Conservation (phyloP, 2,329 filamentous ascomycete genomes). For the Lizonia empirigonia region DNA sequence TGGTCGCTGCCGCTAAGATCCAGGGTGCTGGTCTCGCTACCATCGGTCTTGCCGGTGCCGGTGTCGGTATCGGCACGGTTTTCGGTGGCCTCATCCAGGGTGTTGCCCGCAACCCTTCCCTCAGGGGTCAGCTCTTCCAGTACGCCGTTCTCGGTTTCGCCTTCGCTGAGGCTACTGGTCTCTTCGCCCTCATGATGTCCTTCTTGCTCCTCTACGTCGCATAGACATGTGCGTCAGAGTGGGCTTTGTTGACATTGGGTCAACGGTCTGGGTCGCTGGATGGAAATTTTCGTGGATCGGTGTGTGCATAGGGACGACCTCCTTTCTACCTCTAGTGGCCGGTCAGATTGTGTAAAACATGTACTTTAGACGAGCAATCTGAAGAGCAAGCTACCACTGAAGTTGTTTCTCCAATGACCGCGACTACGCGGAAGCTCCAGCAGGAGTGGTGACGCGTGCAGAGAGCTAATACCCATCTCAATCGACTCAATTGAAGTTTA, state of each 20-base stretch:
- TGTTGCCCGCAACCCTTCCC: slow-evolving; percentile 92
- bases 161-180: slow-evolving; percentile 88
- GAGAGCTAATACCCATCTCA: slow-evolving; percentile 31
- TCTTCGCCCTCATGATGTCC: slow-evolving; percentile 61
- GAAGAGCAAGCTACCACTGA: slow-evolving; percentile 50
- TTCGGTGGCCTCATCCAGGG: slow-evolving; percentile 88
- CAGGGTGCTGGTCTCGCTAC: slow-evolving; percentile 64
- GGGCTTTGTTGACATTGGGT: slow-evolving; percentile 39
- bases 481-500: slow-evolving; percentile 34
- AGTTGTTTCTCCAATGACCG: slow-evolving; percentile 36
- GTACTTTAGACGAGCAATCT: slow-evolving; percentile 52
- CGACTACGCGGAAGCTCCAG: slow-evolving; percentile 31
- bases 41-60: slow-evolving; percentile 89
- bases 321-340: slow-evolving; percentile 48
- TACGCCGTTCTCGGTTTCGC: slow-evolving; percentile 96
- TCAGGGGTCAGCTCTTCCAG: slow-evolving; percentile 94
- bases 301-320: slow-evolving; percentile 50
- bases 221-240: slow-evolving; percentile 46
- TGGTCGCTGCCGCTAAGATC: slow-evolving; percentile 52
- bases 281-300: slow-evolving; percentile 48
- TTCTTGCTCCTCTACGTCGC: slow-evolving; percentile 52
- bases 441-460: slow-evolving; percentile 35
- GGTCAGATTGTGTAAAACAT: slow-evolving; percentile 53
- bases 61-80: slow-evolving; percentile 95
- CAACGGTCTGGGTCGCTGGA: slow-evolving; percentile 44